Evolutionary conservation across 73 alveolate genomes (phyloP), one percentile per base, ranked within the genome.

Genomic region (Paramecium biaurelia): DNA sequence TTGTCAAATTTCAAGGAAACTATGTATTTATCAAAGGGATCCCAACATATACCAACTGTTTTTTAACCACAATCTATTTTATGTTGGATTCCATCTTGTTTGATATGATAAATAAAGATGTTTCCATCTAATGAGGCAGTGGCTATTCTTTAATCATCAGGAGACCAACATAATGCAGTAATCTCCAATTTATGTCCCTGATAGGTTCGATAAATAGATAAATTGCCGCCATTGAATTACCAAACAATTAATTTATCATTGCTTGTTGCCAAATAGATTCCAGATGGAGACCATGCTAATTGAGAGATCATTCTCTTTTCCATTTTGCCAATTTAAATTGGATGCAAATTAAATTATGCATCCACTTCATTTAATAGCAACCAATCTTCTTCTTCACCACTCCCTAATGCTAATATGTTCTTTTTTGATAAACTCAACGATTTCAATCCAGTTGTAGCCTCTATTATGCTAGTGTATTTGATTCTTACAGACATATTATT

Each of bases 81-180:
- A 70, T 72, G 59, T 15, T 42, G 45, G 9, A 58, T 42, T 12
- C 70, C 74, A 30, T 57, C 90, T 2, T 23, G 7, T 23, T 89
- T 85, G 8, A 89, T 58, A 23, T 57, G 37, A 37, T 82, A 70
- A 14, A 89, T 72, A 10, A 70, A 58, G 56, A 89, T 67, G 9
- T 89, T 89, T 38, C 94, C 90, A 70, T 89, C 94, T 23, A 89
- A 42, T 26, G 92, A 45, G 6, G 92, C 70, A 7, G 90, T 70
- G 21, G 92, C 94, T n/a, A 89, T 43, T 45, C 85, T 76, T 23
- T 57, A 8, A 11, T 63, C 85, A 68, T 89, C 94, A 14, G 94
- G 94, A 5, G 94, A 56, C 94, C 94, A 89, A 43, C 85, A 43
- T 15, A 89, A 43, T 12, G 94, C 89, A 6, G 94, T 63, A 20